phyloP scores from a whole-genome alignment of 148 eudicot genomes.

The Suaeda aralocaspica region DNA sequence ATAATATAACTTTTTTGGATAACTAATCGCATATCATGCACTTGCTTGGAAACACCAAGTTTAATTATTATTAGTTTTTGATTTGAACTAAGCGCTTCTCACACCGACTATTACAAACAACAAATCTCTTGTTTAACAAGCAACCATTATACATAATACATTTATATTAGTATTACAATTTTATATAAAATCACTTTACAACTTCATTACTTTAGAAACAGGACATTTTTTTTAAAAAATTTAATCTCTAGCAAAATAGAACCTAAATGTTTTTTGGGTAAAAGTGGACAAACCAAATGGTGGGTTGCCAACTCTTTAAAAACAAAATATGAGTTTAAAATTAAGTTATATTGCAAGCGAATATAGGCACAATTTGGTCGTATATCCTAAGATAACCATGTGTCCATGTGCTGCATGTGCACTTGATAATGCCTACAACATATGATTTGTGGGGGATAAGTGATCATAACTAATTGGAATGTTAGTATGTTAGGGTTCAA shows the following conservation, averaged over 20 bases:
- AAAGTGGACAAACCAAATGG: neutral
- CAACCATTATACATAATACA: neutral
- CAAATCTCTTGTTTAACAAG: constrained; percentile 8
- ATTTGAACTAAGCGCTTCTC: neutral
- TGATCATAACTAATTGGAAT: neutral
- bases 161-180: neutral
- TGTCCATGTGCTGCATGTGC: constrained; percentile 28
- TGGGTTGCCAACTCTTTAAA: constrained; percentile 10
- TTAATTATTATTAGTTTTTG: neutral
- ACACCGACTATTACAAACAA: neutral
- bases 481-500: constrained; percentile 2
- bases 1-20: too few relatives aligned
- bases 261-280: too few relatives aligned
- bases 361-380: neutral
- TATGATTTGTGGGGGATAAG: too few relatives aligned
- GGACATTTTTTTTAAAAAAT: too few relatives aligned
- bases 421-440: constrained; percentile 13
- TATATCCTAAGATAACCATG: neutral
- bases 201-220: too few relatives aligned
- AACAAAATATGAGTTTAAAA: neutral
- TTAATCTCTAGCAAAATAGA: too few relatives aligned
- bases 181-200: neutral
- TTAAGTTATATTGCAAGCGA: neutral
- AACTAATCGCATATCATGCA: too few relatives aligned
- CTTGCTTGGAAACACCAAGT: too few relatives aligned